Conservation (phyloP, 495 filamentous ascomycete species). For the Clohesyomyces aquaticus region DNA sequence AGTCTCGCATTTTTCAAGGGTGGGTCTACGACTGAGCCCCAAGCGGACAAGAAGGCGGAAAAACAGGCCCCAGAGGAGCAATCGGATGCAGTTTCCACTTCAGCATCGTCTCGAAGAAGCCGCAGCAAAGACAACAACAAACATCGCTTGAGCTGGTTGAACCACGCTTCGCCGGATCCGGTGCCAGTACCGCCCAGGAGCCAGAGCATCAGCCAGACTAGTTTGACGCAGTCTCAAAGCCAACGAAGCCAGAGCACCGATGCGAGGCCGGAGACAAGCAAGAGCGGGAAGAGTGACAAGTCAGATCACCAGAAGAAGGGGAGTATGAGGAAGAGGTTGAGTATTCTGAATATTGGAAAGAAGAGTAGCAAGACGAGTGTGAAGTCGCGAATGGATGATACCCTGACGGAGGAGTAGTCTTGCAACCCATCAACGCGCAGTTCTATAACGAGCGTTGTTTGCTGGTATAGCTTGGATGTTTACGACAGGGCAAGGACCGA, state of each 20-base stretch:
- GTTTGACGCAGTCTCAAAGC: conserved; percentile 11
- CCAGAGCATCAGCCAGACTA: conserved; percentile 12
- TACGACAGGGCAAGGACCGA: no score
- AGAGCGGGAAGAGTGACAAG: conserved; percentile 40
- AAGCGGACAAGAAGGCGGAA: conserved; percentile 21
- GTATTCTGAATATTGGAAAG: conserved; percentile 67
- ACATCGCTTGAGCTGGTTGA: conserved; percentile 30
- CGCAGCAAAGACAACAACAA: conserved; percentile 27
- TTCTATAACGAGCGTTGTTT: no score
- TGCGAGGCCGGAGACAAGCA: conserved; percentile 46
- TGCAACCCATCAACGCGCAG: no score
- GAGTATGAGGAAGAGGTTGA: conserved; percentile 71
- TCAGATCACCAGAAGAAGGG: conserved; percentile 47
- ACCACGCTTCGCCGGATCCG: conserved; percentile 18
- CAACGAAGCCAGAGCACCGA: conserved; percentile 33
- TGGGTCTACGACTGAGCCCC: conserved; percentile 12
- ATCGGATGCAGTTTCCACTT: conserved; percentile 23
- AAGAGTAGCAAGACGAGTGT: conserved; percentile 59
- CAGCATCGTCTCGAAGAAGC: conserved; percentile 33
- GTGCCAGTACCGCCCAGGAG: conserved; percentile 9
- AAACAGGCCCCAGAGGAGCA: conserved; percentile 22
- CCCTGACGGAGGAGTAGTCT: conserved; percentile 39
- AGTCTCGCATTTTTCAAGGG: conserved; percentile 45
- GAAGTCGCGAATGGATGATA: conserved; percentile 34
- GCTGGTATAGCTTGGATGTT: no score